Base-by-base conservation (phyloP, 345 rosid species). In the Luvunga scandens region DNA sequence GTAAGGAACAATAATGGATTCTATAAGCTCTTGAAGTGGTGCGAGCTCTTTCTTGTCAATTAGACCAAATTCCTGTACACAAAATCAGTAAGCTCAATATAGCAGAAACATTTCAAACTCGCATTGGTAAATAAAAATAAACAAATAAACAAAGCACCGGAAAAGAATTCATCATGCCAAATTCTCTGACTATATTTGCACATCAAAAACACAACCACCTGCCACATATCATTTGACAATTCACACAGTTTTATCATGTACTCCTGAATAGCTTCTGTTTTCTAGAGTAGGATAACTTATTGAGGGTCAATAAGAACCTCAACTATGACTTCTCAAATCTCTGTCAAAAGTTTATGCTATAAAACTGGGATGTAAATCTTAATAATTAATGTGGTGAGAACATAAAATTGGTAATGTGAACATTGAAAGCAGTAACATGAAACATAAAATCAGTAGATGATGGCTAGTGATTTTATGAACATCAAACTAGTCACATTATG, bases 31-130 rank as follows among this genome's bases (percentile, higher is more conserved):
- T 66, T 96, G 98, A 53, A 96, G 92, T 16, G 99, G 99, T 2
- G 94, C 99, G 2, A 96, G 97, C 87, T 96, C 99, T 88, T 91
- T 93, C 93, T 91, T 96, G 87, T 96, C 99, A 13, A 96, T 90
- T 72, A 96, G 87, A 77, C 93, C 95, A 81, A 96, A 96, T 82
- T 96, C 98, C 99, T 96, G 92, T 83, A 72, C 66, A 27, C 30
- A 53, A 61, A 45, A 55, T 33, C 77, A 80, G 27, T 66, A 69
- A 12, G 62, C 53, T 21, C 39, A 48, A 28, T 60, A 63, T 14
- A 64, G 71, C n/a, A 39, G 21, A 27, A 31, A 31, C 30, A 59
- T 42, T 19, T 59, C 1, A 57, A 59, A 59, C 25, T 22, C 22
- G 22, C 57, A 53, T 5, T 53, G 22, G 21, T 53, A 14, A 36